Percentiles rank a stretch among this genome's conserved stretches.
These are phyloP conservation scores for Anethum foeniculum DNA, from an alignment of 140 eudicot genomes.

Conservation along the genomic window DNA sequence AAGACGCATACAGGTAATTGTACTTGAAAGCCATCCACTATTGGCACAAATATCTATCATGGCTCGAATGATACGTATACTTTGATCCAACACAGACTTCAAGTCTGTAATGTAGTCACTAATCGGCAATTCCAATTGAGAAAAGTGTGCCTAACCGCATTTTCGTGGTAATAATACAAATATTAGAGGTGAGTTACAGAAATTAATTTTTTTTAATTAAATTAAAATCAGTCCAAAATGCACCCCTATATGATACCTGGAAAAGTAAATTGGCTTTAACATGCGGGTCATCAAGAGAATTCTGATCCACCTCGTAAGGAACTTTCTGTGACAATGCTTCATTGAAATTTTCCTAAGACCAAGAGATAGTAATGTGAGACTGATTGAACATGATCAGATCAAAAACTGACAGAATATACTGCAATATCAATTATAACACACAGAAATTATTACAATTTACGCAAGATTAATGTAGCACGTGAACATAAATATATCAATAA, in stretches of 20 bases:
- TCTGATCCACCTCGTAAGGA: conserved; percentile 64
- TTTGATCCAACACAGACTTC: conserved; percentile 96
- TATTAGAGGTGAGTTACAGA: neutral
- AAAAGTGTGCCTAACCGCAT: conserved; percentile 75
- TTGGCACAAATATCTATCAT: conserved; percentile 98
- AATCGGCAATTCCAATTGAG: conserved; percentile 76
- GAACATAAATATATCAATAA: neutral
- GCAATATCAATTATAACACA: neutral
- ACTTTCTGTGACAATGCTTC: conserved; percentile 70
- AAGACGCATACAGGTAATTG: conserved; percentile 89
- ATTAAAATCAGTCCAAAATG: neutral
- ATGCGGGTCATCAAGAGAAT: conserved; percentile 90
- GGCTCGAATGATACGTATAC: conserved; percentile 93
- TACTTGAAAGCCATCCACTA: conserved; percentile 97
- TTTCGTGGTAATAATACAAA: neutral
- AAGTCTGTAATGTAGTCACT: conserved; percentile 87
- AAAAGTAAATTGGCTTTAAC: conserved; percentile 92
- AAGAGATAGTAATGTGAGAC: conserved; percentile 1
- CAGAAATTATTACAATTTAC: neutral
- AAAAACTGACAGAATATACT: neutral
- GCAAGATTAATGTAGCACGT: neutral
- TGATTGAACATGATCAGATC: neutral
- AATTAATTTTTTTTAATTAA: neutral
- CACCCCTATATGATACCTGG: conserved; percentile 42
- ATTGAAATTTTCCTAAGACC: conserved; percentile 73